phyloP scores from a whole-genome alignment of 129 eudicot species.

The Helianthus annuus region HanXRQr2.0-SUNRISE NC_035448.2:59606477-59606976 shows the following conservation, averaged over 20 bases:
- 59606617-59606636: constrained; percentile 35
- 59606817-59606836: constrained; percentile 75
- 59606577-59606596: constrained; percentile 35
- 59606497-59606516: constrained; percentile 66
- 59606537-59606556: constrained; percentile 78
- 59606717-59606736: constrained; percentile 71
- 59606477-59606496: constrained; percentile 88
- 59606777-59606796: constrained; percentile 78
- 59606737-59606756: constrained; percentile 71
- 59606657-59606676: constrained; percentile 90
- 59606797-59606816: constrained; percentile 67
- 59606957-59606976: neutral
- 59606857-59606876: constrained; percentile 88
- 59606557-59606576: constrained; percentile 65
- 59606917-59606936: constrained; percentile 99
- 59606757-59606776: constrained; percentile 86
- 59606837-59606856: constrained; percentile 87
- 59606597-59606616: constrained; percentile 39
- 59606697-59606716: constrained; percentile 83
- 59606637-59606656: constrained; percentile 38
- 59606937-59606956: constrained; percentile 8
- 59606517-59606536: constrained; percentile 81
- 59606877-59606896: constrained; percentile 90
- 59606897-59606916: constrained; percentile 97
- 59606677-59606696: constrained; percentile 82